Conservation (phyloP, 768 basidiomycete species). For the Ramaria sp. region DNA sequence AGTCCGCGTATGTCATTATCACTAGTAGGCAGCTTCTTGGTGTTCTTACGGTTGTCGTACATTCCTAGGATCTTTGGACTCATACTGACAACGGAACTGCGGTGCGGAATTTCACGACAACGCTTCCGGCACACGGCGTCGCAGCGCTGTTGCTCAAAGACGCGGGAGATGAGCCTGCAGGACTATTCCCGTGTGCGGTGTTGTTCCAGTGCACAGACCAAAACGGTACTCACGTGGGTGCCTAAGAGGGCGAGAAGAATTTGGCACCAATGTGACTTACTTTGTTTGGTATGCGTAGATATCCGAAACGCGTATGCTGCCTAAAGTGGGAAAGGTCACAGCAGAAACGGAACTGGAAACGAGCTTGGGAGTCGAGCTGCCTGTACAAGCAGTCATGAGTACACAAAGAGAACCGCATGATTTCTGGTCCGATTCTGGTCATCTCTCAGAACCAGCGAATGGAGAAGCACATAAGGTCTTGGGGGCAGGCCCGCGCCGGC, state of each 20-base stretch:
- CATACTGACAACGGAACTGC: slow-evolving; percentile 64
- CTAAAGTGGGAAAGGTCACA: too few relatives aligned
- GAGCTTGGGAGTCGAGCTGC: too few relatives aligned
- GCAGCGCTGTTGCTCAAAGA: slow-evolving; percentile 56
- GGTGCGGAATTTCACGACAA: slow-evolving; percentile 47
- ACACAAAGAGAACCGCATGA: too few relatives aligned
- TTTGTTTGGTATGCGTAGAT: too few relatives aligned
- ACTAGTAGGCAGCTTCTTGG: not conserved
- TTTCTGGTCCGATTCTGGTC: too few relatives aligned
- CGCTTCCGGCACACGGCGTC: slow-evolving; percentile 56
- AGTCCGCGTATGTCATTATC: slow-evolving; percentile 39
- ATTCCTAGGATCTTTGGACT: slow-evolving; percentile 53
- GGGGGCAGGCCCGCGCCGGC: too few relatives aligned
- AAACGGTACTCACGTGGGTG: slow-evolving; percentile 35
- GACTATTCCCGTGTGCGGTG: slow-evolving; percentile 45
- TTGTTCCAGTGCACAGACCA: slow-evolving; percentile 47
- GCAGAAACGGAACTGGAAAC: too few relatives aligned
- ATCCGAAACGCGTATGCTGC: too few relatives aligned
- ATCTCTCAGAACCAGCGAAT: too few relatives aligned
- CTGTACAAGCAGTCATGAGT: too few relatives aligned
- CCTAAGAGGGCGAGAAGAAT: not conserved
- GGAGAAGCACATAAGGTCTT: too few relatives aligned
- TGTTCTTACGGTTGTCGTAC: not conserved
- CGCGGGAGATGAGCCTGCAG: slow-evolving; percentile 55
- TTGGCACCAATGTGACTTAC: too few relatives aligned